Evolutionary conservation across 257 asterid genomes (phyloP).

Genomic region (Rehmannia glutinosa): DNA sequence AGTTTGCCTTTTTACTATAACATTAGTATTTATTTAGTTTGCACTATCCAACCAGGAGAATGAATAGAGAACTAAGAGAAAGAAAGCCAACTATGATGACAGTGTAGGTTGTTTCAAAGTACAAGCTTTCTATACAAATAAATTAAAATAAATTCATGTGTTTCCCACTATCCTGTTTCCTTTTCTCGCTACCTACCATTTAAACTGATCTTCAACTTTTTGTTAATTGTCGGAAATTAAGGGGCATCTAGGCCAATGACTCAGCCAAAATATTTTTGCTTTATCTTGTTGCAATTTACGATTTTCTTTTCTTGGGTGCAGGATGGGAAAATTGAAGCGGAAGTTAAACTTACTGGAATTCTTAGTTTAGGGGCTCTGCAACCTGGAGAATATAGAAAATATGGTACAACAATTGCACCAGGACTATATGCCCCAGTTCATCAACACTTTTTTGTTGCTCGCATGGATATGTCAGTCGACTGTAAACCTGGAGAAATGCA

Average conservation of each 20-base stretch:
- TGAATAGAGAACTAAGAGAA: neutral
- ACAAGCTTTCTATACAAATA: neutral
- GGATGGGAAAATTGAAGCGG: conserved; percentile 99
- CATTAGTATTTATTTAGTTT: neutral
- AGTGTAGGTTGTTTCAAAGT: neutral
- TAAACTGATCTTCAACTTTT: neutral
- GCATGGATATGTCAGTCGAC: conserved; percentile 97
- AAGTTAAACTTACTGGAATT: conserved; percentile 95
- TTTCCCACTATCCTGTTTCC: neutral
- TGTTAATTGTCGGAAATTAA: neutral
- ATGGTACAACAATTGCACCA: conserved; percentile 93
- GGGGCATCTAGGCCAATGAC: neutral
- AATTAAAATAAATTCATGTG: neutral
- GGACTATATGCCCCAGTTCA: conserved; percentile 97
- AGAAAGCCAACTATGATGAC: neutral
- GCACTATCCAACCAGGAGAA: neutral
- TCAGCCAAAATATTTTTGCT: neutral
- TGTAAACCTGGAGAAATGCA: conserved; percentile 89
- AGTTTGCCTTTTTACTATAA: neutral
- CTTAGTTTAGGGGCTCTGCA: conserved; percentile 93
- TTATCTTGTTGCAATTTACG: conserved; percentile 8
- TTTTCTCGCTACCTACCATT: conserved; percentile 4
- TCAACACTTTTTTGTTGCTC: conserved; percentile 97
- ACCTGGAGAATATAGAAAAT: conserved; percentile 83
- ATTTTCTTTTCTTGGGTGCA: conserved; percentile 25